Conservation (phyloP, 768 basidiomycete species). For the Pulveroboletus sp. region DNA sequence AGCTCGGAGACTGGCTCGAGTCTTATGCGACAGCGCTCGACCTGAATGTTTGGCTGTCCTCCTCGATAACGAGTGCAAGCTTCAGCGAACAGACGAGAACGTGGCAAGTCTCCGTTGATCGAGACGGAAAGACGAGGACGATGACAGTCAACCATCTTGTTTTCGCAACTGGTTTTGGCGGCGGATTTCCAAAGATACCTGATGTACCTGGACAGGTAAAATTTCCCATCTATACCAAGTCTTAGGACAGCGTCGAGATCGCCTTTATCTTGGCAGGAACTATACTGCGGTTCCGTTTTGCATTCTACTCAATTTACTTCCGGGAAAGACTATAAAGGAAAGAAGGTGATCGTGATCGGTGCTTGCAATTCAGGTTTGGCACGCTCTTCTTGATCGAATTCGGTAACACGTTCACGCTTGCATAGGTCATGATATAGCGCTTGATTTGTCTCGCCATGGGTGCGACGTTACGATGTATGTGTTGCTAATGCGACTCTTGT, state of each 20-base stretch:
- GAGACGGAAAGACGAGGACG: conserved; percentile 27
- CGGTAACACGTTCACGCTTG: not conserved
- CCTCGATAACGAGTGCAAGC: conserved; percentile 33
- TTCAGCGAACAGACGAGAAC: conserved; percentile 34
- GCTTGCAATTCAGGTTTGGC: conserved; percentile 53
- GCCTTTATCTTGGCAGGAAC: conserved; percentile 32
- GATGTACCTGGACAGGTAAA: conserved; percentile 40
- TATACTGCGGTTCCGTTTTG: conserved; percentile 47
- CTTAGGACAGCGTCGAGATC: not conserved
- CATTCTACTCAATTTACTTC: conserved; percentile 52
- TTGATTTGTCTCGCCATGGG: conserved; percentile 29
- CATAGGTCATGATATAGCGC: conserved; percentile 38
- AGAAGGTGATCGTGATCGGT: conserved; percentile 63
- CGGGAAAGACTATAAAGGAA: conserved; percentile 46
- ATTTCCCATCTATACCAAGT: not conserved
- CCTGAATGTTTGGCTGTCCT: conserved; percentile 56
- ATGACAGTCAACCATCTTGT: conserved; percentile 48
- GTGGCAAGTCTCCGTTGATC: conserved; percentile 42
- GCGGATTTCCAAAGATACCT: conserved; percentile 46
- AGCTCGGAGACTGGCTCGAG: conserved; percentile 65
- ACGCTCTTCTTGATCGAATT: conserved; percentile 2
- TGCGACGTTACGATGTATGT: conserved; percentile 28
- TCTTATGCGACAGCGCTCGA: conserved; percentile 54
- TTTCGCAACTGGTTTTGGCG: conserved; percentile 51
- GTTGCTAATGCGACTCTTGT: conserved; percentile 11